Evolutionary conservation across 1,284 basidiomycete genomes (phyloP).

Genomic region (Ceratobasidium sp.): DNA sequence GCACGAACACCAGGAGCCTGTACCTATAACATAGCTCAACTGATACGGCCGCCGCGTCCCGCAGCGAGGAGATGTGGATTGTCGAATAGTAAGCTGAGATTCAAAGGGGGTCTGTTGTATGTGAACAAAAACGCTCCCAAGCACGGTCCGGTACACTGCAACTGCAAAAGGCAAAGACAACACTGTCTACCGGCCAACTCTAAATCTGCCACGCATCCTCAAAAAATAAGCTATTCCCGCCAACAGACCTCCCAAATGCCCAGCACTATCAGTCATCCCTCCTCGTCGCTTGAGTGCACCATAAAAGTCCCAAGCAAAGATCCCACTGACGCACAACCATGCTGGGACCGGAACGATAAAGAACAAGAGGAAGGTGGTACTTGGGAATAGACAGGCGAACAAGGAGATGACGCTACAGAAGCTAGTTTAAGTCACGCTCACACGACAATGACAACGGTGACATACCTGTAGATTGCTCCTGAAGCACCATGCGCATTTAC

Average conservation of each 20-base stretch:
- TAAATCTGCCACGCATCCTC: conserved; percentile 38
- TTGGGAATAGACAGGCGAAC: conserved; percentile 46
- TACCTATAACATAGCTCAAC: no score
- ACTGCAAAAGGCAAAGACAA: no score
- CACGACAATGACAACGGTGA: background rate
- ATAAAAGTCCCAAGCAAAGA: conserved; percentile 45
- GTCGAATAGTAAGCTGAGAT: background rate
- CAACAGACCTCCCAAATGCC: conserved; percentile 46
- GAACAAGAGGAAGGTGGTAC: conserved; percentile 44
- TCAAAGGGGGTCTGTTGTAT: background rate
- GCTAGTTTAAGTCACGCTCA: background rate
- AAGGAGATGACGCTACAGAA: conserved; percentile 43
- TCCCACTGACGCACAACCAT: conserved; percentile 46
- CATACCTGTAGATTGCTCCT: conserved; percentile 41
- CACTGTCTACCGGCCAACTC: conserved; percentile 3
- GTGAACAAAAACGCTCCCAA: background rate
- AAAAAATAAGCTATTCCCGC: conserved; percentile 45
- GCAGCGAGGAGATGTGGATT: no score
- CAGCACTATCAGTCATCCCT: conserved; percentile 45
- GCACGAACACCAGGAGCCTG: no score
- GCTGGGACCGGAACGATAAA: conserved; percentile 47
- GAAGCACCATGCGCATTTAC: conserved; percentile 44
- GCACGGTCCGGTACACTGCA: no score
- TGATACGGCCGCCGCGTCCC: no score
- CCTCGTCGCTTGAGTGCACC: conserved; percentile 40